Percentiles rank a stretch among this genome's conserved stretches.
These are phyloP conservation scores for Leptographium galeiforme DNA, from an alignment of 2,329 filamentous ascomycete genomes.

Conservation along the genomic window DNA sequence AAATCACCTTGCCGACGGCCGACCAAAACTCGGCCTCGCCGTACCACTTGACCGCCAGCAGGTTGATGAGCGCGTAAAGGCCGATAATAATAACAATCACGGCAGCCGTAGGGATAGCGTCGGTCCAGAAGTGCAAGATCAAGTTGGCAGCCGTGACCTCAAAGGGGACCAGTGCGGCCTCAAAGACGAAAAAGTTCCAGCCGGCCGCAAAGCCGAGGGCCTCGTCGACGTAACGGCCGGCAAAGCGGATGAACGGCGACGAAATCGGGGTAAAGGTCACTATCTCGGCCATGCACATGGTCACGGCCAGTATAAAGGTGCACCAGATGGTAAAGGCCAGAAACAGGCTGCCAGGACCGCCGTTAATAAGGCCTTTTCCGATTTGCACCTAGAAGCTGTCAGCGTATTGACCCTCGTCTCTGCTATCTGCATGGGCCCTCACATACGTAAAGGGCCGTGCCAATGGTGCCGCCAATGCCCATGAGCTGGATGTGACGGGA, in stretches of 20 bases:
- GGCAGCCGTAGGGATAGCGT: conserved; percentile 5
- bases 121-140: conserved; percentile 7
- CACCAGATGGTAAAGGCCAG: conserved; percentile 24
- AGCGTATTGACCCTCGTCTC: not conserved
- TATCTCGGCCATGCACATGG: conserved; percentile 35
- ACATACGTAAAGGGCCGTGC: conserved; percentile 13
- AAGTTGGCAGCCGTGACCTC: conserved; percentile 3
- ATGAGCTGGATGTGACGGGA: conserved; percentile 37
- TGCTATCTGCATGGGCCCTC: not conserved
- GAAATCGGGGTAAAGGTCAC: conserved; percentile 45
- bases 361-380: conserved; percentile 9
- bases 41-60: conserved; percentile 6
- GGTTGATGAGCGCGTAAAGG: conserved; percentile 17
- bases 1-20: conserved; percentile 27
- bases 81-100: not conserved
- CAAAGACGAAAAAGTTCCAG: conserved; percentile 30
- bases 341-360: conserved; percentile 12
- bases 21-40: conserved; percentile 10
- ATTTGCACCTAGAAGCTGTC: not conserved
- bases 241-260: conserved; percentile 34
- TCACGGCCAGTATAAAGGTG: conserved; percentile 19
- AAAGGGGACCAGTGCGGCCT: not conserved
- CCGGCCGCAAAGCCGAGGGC: conserved; percentile 32
- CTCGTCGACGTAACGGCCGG: conserved; percentile 30
- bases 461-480: conserved; percentile 32